These are phyloP conservation scores for Cylindrotheca fusiformis DNA, from an alignment of 108 stramenopile species.

Conservation along the genomic window DNA sequence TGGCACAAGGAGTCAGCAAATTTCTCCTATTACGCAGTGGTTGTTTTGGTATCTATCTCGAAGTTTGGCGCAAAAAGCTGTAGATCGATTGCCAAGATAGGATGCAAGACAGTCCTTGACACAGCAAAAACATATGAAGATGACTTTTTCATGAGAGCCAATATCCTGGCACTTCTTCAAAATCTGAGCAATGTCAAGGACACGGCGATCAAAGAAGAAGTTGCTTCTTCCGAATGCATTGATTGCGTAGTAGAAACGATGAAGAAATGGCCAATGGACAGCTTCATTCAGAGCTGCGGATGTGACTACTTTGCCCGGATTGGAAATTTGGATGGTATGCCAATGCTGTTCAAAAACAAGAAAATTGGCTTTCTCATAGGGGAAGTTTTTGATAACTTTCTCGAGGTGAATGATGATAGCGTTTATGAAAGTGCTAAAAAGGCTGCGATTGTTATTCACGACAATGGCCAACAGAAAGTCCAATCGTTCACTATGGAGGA, in stretches of 20 bases:
- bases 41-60: background rate
- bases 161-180: background rate
- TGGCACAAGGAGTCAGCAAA: background rate
- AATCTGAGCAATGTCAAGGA: background rate
- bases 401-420: no score
- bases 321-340: background rate
- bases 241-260: background rate
- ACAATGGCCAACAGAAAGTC: no score
- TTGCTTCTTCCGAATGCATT: background rate
- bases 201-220: background rate
- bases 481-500: no score
- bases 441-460: no score
- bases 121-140: background rate
- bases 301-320: background rate
- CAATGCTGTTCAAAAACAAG: background rate
- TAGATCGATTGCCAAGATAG: background rate
- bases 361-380: background rate
- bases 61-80: background rate
- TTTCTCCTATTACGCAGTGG: background rate
- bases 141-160: background rate
- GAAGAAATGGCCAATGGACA: background rate
- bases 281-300: background rate
- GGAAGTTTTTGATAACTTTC: no score
- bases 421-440: no score
- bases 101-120: background rate